Conservation (phyloP, 1,284 basidiomycete species). For the Melampsora americana region DNA sequence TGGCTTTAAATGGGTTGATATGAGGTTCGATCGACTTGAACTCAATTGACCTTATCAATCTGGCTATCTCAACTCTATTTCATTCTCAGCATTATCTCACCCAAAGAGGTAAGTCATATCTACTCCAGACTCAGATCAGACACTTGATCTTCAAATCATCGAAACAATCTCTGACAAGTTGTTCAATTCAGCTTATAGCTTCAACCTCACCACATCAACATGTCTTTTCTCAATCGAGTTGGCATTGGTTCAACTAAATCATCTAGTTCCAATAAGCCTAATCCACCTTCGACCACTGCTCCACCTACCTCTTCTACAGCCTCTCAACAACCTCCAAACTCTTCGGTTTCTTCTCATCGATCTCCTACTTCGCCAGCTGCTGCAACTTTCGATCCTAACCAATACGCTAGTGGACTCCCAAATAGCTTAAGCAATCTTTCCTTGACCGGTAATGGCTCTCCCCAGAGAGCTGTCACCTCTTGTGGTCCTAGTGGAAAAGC, state of each 20-base stretch:
- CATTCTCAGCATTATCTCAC: too few relatives aligned
- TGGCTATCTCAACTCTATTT: too few relatives aligned
- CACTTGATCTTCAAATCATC: too few relatives aligned
- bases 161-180: too few relatives aligned
- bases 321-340: conserved; percentile 22
- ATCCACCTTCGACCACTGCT: neutral
- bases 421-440: conserved; percentile 35
- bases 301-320: conserved; percentile 2
- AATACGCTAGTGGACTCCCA: conserved; percentile 7
- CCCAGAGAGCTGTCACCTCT: conserved; percentile 27
- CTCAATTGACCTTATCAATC: too few relatives aligned
- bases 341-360: conserved; percentile 13
- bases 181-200: too few relatives aligned
- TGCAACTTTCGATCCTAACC: neutral
- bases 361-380: conserved; percentile 24
- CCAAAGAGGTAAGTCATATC: too few relatives aligned
- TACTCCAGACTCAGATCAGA: too few relatives aligned
- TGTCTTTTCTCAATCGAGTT: conserved; percentile 44
- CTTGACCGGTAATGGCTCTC: neutral
- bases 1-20: too few relatives aligned
- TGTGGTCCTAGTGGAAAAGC: conserved; percentile 58
- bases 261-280: conserved; percentile 12
- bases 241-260: conserved; percentile 36
- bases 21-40: too few relatives aligned
- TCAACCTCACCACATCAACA: neutral